phyloP scores from a whole-genome alignment of 768 basidiomycete genomes.

The Agrocybe pediades region DNA sequence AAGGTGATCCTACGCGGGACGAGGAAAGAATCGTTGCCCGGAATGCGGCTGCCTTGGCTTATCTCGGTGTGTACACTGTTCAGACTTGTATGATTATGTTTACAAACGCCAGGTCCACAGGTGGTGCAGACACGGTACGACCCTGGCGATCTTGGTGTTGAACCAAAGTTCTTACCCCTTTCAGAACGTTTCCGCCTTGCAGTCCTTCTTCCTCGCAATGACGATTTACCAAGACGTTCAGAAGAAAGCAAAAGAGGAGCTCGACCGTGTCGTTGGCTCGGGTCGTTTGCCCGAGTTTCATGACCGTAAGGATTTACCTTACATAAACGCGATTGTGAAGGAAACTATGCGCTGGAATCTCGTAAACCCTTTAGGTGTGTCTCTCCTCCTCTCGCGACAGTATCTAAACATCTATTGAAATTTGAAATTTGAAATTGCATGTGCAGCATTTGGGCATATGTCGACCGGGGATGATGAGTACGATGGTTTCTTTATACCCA shows the following conservation, averaged over 20 bases:
- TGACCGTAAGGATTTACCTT: constrained; percentile 31
- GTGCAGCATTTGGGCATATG: constrained; percentile 26
- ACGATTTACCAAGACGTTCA: constrained; percentile 26
- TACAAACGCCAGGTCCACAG: neutral
- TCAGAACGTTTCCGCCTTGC: constrained; percentile 21
- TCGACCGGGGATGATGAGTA: constrained; percentile 31
- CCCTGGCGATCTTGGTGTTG: neutral
- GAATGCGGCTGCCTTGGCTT: constrained; percentile 14
- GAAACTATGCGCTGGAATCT: constrained; percentile 13
- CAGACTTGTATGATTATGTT: neutral
- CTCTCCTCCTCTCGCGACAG: neutral
- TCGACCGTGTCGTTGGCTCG: constrained; percentile 30
- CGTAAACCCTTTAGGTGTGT: constrained; percentile 19
- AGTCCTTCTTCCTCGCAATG: constrained; percentile 27
- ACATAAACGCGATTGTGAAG: constrained; percentile 17
- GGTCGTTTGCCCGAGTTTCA: constrained; percentile 28
- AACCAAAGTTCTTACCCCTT: neutral
- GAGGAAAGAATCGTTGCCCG: constrained; percentile 14
- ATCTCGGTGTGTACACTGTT: constrained; percentile 15
- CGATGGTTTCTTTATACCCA: constrained; percentile 34
- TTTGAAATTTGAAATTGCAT: neutral
- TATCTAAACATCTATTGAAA: neutral
- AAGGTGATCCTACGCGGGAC: constrained; percentile 1
- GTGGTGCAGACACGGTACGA: constrained; percentile 21
- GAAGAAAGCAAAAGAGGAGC: constrained; percentile 31